Evolutionary conservation across 2,329 filamentous ascomycete species (phyloP).

Genomic region (Trichophyton simii): DNA sequence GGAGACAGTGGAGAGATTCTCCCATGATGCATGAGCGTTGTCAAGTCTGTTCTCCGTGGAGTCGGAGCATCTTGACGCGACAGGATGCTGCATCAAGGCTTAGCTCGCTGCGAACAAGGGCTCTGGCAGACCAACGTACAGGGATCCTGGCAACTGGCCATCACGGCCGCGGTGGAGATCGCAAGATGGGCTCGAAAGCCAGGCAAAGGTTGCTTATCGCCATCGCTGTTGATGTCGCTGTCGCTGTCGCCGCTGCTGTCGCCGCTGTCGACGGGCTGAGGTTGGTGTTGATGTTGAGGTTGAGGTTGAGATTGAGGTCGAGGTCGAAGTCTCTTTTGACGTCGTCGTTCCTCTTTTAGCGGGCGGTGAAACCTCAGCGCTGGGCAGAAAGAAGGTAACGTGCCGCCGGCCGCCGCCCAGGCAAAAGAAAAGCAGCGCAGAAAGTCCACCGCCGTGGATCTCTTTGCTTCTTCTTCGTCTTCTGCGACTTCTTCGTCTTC

Average conservation of each 20-base stretch:
- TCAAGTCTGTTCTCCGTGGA: neutral
- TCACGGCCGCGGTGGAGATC: neutral
- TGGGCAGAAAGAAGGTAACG: too few relatives aligned
- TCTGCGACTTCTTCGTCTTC: neutral
- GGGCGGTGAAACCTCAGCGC: neutral
- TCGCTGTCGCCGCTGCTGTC: neutral
- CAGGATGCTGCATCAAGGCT: conserved; percentile 2
- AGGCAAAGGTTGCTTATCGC: neutral
- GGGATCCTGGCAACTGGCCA: neutral
- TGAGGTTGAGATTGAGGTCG: too few relatives aligned
- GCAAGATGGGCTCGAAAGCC: neutral
- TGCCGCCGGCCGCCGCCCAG: too few relatives aligned
- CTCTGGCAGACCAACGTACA: neutral
- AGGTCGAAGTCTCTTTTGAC: neutral
- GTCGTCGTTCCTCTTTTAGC: neutral
- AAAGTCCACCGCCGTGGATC: neutral
- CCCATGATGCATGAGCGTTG: neutral
- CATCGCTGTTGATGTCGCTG: neutral
- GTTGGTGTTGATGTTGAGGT: too few relatives aligned
- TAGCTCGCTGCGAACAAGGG: neutral
- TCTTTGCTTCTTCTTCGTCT: neutral
- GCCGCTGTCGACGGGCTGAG: neutral
- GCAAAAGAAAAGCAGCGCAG: neutral
- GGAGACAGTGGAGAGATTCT: neutral
- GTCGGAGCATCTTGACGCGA: conserved; percentile 3